Evolutionary conservation across 257 asterid species (phyloP), one percentile per base, ranked within the genome.

Genomic region (Prunella vulgaris): DNA sequence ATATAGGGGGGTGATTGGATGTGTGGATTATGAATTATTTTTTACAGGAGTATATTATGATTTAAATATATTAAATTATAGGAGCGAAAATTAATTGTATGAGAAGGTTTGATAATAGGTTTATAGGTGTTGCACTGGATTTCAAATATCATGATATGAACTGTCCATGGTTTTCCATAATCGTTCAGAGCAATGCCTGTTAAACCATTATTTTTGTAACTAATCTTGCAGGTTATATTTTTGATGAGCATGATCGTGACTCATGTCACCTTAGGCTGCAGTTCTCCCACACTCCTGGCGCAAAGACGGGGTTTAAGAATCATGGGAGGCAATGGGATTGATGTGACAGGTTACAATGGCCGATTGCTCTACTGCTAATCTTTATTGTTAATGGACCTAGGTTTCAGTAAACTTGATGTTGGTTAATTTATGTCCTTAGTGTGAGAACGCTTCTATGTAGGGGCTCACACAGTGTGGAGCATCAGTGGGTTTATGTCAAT

Each of bases 261-360:
- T 81, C 90, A 0, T 71, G 60, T 60, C 54, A 54, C 58, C 70
- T 87, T 38, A 80, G 79, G 67, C 78, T 87, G 74, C 86, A 85
- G 58, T 87, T 85, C 25, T 85, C 87, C 61, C 87, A 83, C 70
- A 33, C 79, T 60, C 87, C 86, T 22, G 94, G 85, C 78, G 84
- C 82, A 18, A 78, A 86, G 82, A 51, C 84, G 66, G 87, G 87
- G 64, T 75, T 78, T 5, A 83, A 77, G 71, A 69, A 32, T 59
- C 86, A 78, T 4, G 76, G 77, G 32, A 87, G 68, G 42, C 83
- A 72, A 65, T 84, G 82, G 79, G 68, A 27, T 78, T 76, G 46
- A 64, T 71, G 52, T 68, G 75, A 60, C 85, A 83, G 90, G 95
- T 87, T 87, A 85, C 40, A 35, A 35, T 35, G 42, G 42, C 12